These are phyloP conservation scores for Colletotrichum abscissum DNA, from an alignment of 2,329 filamentous ascomycete genomes.

Conservation along the genomic window DNA sequence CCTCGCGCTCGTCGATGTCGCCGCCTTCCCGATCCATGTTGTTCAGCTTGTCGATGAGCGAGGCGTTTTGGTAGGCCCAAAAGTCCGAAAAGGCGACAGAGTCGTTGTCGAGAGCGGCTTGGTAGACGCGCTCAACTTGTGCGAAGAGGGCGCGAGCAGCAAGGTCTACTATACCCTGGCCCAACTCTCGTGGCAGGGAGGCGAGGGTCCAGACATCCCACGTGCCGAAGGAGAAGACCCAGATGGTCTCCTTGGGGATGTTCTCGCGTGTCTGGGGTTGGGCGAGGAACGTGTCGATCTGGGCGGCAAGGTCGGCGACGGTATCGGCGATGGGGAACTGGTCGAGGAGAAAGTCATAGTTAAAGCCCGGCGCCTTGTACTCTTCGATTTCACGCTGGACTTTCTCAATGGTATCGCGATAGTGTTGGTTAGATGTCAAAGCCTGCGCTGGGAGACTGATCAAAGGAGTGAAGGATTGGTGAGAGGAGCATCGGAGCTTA, in stretches of 20 bases:
- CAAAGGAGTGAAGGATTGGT: slow-evolving; percentile 58
- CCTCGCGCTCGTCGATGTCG: slow-evolving; percentile 37
- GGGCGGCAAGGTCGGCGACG: slow-evolving; percentile 55
- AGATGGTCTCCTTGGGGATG: slow-evolving; percentile 60
- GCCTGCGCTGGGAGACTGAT: slow-evolving; percentile 57
- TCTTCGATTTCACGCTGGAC: slow-evolving; percentile 45
- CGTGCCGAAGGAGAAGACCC: slow-evolving; percentile 64
- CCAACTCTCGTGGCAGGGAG: slow-evolving; percentile 53
- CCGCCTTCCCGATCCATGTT: background rate
- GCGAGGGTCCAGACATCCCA: slow-evolving; percentile 67
- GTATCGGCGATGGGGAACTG: slow-evolving; percentile 54
- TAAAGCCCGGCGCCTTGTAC: slow-evolving; percentile 47
- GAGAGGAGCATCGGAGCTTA: slow-evolving; percentile 60
- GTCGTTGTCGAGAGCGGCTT: slow-evolving; percentile 51
- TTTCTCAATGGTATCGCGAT: slow-evolving; percentile 57
- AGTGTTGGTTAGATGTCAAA: slow-evolving; percentile 65
- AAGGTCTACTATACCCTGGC: slow-evolving; percentile 49
- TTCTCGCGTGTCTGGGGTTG: slow-evolving; percentile 43
- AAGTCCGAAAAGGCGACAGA: slow-evolving; percentile 60
- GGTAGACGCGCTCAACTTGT: slow-evolving; percentile 60
- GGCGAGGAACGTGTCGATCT: slow-evolving; percentile 59
- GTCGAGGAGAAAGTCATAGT: slow-evolving; percentile 56
- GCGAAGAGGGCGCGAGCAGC: slow-evolving; percentile 54
- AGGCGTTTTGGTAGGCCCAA: slow-evolving; percentile 44
- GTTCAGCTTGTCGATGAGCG: slow-evolving; percentile 37